A percentile compares a stretch with the other conserved stretches of the same genome.
Conservation (phyloP, 208 protist species). For the Leishmania braziliensis region DNA sequence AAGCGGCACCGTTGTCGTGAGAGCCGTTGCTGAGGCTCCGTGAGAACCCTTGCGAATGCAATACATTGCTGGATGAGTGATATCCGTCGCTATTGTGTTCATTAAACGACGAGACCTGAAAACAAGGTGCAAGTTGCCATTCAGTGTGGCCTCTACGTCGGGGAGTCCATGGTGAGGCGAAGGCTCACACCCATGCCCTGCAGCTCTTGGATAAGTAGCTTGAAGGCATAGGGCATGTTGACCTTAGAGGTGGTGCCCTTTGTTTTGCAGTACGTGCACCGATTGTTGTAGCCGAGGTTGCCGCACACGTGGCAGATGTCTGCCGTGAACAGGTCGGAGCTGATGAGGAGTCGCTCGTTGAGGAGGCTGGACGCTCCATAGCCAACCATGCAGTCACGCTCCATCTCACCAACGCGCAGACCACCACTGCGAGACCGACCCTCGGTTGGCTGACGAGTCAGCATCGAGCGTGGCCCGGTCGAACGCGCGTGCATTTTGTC, state of each 20-base stretch:
- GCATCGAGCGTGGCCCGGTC: constrained; percentile 91
- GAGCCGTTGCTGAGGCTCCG: background rate
- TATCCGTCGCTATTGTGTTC: background rate
- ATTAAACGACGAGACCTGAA: background rate
- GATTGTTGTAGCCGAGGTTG: constrained; percentile 88
- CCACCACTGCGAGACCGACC: constrained; percentile 98
- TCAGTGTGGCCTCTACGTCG: background rate
- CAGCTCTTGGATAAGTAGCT: constrained; percentile 99
- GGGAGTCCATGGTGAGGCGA: constrained; percentile 48
- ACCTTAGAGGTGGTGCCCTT: constrained; percentile 83
- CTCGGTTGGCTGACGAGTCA: constrained; percentile 99
- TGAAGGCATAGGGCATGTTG: constrained; percentile 99
- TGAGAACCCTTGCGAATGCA: background rate
- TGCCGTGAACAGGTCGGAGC: constrained; percentile 96
- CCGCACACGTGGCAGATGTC: constrained; percentile 95
- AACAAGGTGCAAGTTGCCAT: too few species aligned
- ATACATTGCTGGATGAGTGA: background rate
- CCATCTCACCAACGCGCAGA: constrained; percentile 99
- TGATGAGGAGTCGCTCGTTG: constrained; percentile 98
- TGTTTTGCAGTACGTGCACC: constrained; percentile 96
- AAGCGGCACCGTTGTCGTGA: background rate
- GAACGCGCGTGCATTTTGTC: constrained; percentile 99
- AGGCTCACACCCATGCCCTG: constrained; percentile 98
- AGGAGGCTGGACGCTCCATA: constrained; percentile 97
- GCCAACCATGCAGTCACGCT: constrained; percentile 99